Evolutionary conservation across 805 yeast genomes (phyloP).

Genomic region (Candida corydali): DNA sequence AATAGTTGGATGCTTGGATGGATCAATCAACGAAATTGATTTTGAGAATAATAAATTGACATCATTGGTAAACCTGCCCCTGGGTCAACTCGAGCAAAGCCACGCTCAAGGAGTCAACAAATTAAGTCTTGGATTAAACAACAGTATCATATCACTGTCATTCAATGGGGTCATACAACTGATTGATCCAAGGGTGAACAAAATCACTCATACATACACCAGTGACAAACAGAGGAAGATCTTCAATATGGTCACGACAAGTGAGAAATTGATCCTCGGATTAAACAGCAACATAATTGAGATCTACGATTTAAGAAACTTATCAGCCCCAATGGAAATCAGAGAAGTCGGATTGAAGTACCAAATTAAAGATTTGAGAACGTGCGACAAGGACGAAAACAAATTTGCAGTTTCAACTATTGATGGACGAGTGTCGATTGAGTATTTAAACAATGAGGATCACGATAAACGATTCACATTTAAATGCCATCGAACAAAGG

Average conservation of each 20-base stretch:
- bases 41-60: constrained; percentile 33
- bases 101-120: constrained; percentile 31
- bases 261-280: constrained; percentile 46
- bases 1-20: constrained; percentile 51
- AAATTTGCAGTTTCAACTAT: constrained; percentile 69
- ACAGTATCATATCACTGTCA: constrained; percentile 49
- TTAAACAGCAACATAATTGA: constrained; percentile 50
- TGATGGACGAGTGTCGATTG: constrained; percentile 81
- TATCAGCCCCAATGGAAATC: constrained; percentile 40
- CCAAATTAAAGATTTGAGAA: constrained; percentile 55
- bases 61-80: not conserved
- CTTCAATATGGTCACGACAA: constrained; percentile 56
- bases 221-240: constrained; percentile 35
- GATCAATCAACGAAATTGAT: constrained; percentile 50
- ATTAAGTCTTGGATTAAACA: constrained; percentile 20
- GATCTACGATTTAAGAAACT: constrained; percentile 48
- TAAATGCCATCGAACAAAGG: constrained; percentile 63
- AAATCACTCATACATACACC: no score
- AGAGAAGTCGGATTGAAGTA: constrained; percentile 64
- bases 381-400: constrained; percentile 43
- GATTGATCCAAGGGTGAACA: constrained; percentile 36
- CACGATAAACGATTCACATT: constrained; percentile 64
- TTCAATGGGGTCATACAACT: constrained; percentile 55
- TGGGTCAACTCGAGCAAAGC: no score
- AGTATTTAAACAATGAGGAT: constrained; percentile 50